Evolutionary conservation across 2,329 filamentous ascomycete genomes (phyloP).

Genomic region (Tympanopsis confertula): DNA sequence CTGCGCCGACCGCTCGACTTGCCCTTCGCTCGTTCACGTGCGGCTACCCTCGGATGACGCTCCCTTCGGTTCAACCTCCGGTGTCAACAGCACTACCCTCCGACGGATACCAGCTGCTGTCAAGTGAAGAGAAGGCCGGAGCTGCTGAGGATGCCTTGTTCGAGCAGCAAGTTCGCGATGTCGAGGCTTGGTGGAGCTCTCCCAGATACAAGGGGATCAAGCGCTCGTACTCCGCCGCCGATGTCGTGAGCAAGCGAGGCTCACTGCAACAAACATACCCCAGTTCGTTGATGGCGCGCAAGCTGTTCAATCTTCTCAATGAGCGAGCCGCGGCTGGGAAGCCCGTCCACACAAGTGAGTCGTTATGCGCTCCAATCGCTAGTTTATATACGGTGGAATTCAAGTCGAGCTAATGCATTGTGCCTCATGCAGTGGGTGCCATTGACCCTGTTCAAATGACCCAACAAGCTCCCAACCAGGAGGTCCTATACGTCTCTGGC

Average conservation of each 20-base stretch:
- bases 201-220: constrained; percentile 81
- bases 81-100: constrained; percentile 47
- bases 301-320: constrained; percentile 80
- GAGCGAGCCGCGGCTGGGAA: constrained; percentile 67
- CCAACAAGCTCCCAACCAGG: constrained; percentile 89
- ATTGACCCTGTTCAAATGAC: constrained; percentile 99
- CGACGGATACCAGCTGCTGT: constrained; percentile 76
- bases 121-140: constrained; percentile 66
- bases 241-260: constrained; percentile 87
- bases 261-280: constrained; percentile 79
- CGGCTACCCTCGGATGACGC: constrained; percentile 30
- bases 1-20: background rate
- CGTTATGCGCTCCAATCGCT: background rate
- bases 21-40: constrained; percentile 1
- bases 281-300: constrained; percentile 87
- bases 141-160: constrained; percentile 76
- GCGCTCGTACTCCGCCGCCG: constrained; percentile 77
- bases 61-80: constrained; percentile 43
- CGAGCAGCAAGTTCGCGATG: constrained; percentile 70
- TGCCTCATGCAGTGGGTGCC: constrained; percentile 60
- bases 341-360: constrained; percentile 83
- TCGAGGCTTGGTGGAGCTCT: constrained; percentile 82
- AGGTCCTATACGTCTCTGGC: constrained; percentile 89
- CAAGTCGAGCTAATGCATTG: background rate
- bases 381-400: background rate